Base-by-base conservation (phyloP, 177 flowering plant species). In the Vitis hybrid region DNA sequence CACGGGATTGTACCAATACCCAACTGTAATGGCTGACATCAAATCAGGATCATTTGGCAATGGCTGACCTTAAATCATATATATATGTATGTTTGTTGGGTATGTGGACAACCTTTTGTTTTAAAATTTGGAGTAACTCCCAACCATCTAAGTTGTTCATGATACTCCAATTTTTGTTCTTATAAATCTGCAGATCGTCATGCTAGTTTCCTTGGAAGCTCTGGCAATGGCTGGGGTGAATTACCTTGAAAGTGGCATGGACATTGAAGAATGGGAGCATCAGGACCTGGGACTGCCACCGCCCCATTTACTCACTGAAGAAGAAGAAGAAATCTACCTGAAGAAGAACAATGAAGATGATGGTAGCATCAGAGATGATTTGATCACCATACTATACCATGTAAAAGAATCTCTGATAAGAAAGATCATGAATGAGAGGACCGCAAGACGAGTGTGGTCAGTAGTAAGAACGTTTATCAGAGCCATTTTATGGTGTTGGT, bases 211-310 rank as follows among this genome's bases (percentile, higher is more conserved):
- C 0, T 12, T 84, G 7, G 87, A 84, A 76, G 83, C 83, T 65
- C 62, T 83, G 66, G 86, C 82, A 64, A 83, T 83, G 86, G 81
- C 83, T 2, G 83, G 86, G 1, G 75, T 18, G 17, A 76, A 81
- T 30, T 71, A 70, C 51, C 59, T 3, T 5, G 69, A 74, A 34
- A 68, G 19, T 5, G 73, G 64, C 1, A 26, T 66, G 30, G 67
- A 72, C 30, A 0, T 64, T 5, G 71, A 77, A 59, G 73, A 78
- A 48, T 81, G 84, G 82, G 77, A 79, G 64, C 64, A 50, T 0
- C 57, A 55, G 4, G 77, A 67, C 5, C 10, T 60, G 18, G 78
- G 64, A 21, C 5, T 8, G 1, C 63, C 73, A 23, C 82, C 84
- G 12, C 70, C 80, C 5, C 71, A 75, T 17, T 70, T 75, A 49